Conservation (phyloP, 805 yeast genomes). For the Starmerella sirachaensis region DNA sequence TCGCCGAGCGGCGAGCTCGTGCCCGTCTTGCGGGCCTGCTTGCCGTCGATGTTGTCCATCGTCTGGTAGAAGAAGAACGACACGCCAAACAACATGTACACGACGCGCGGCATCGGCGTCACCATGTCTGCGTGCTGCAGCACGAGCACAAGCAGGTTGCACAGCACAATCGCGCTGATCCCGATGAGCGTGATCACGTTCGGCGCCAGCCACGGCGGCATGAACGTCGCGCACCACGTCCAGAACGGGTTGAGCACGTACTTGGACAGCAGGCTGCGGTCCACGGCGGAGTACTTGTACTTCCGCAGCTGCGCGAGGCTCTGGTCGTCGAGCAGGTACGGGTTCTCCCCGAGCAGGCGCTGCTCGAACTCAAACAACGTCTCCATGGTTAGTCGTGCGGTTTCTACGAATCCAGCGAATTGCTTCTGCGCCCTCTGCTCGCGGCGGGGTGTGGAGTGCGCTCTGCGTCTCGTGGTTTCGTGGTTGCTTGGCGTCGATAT, state of each 20-base stretch:
- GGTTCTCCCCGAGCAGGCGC: slow-evolving; percentile 21
- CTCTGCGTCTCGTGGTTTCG: no score
- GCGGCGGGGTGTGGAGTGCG: no score
- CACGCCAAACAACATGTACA: slow-evolving; percentile 63
- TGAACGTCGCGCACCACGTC: slow-evolving; percentile 61
- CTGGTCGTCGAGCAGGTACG: slow-evolving; percentile 19
- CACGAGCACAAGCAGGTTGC: slow-evolving; percentile 48
- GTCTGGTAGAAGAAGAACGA: slow-evolving; percentile 88
- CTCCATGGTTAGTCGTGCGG: slow-evolving; percentile 13
- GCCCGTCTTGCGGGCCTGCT: slow-evolving; percentile 89
- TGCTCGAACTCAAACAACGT: slow-evolving; percentile 24
- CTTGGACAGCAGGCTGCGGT: slow-evolving; percentile 67
- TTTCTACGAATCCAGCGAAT: background rate
- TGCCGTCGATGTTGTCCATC: slow-evolving; percentile 94
- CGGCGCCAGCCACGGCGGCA: slow-evolving; percentile 91
- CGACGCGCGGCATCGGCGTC: slow-evolving; percentile 56
- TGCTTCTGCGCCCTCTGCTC: no score
- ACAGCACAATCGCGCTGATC: slow-evolving; percentile 53
- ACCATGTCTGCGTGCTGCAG: slow-evolving; percentile 56
- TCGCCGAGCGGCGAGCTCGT: slow-evolving; percentile 94
- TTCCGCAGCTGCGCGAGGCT: slow-evolving; percentile 21
- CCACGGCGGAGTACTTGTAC: slow-evolving; percentile 39
- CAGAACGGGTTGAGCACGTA: slow-evolving; percentile 76
- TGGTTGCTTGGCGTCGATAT: no score
- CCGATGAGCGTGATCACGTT: slow-evolving; percentile 81